phyloP scores from a whole-genome alignment of 2,329 filamentous ascomycete genomes.

The Nemania sp. region DNA sequence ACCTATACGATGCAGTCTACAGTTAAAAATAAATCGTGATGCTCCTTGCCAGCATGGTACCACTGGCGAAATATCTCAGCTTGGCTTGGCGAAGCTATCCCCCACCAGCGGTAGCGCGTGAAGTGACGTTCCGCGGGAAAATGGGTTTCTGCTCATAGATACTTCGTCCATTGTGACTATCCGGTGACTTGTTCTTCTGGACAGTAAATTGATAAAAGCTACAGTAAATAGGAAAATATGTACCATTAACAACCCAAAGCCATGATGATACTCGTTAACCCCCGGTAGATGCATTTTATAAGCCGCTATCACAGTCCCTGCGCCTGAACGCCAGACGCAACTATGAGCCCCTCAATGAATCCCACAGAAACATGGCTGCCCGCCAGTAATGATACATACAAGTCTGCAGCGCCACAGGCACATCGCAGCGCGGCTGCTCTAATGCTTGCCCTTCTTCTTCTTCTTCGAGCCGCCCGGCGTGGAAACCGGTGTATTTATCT shows the following conservation, averaged over 20 bases:
- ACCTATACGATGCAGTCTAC: too few relatives aligned
- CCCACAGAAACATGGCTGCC: constrained; percentile 18
- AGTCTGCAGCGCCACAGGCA: constrained; percentile 4
- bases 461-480: constrained; percentile 46
- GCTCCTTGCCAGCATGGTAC: too few relatives aligned
- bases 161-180: too few relatives aligned
- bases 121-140: too few relatives aligned
- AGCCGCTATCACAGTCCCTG: constrained; percentile 8
- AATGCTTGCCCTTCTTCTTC: constrained; percentile 71
- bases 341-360: constrained; percentile 23
- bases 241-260: constrained; percentile 4
- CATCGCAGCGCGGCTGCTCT: constrained; percentile 26
- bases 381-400: constrained; percentile 24
- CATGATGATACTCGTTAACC: background rate
- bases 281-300: constrained; percentile 20
- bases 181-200: too few relatives aligned
- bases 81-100: too few relatives aligned
- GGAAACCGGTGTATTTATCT: constrained; percentile 50
- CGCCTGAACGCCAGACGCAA: constrained; percentile 37
- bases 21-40: too few relatives aligned
- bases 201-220: too few relatives aligned
- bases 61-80: too few relatives aligned
- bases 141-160: too few relatives aligned
- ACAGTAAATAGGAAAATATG: background rate
- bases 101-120: too few relatives aligned